Evolutionary conservation across 2,329 filamentous ascomycete genomes (phyloP).

Genomic region (Fusarium equiseti): DNA sequence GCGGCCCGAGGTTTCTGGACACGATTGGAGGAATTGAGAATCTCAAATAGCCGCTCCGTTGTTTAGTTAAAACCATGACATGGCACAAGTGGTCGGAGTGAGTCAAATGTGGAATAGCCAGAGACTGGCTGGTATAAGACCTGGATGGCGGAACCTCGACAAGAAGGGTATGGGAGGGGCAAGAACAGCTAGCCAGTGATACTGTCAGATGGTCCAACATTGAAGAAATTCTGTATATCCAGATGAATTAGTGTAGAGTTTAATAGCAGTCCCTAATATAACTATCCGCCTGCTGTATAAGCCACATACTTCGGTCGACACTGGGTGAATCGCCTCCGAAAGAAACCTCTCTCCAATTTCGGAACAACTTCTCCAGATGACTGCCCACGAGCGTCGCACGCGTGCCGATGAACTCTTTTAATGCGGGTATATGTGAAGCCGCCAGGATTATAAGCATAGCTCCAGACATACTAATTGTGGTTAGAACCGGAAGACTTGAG

Average conservation of each 20-base stretch:
- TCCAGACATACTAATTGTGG: constrained; percentile 57
- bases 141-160: not conserved
- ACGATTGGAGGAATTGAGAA: not conserved
- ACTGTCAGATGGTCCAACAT: fast-evolving
- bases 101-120: not conserved
- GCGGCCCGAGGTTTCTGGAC: not conserved
- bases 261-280: constrained; percentile 54
- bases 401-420: constrained; percentile 55
- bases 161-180: not conserved
- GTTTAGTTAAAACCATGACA: too few relatives aligned
- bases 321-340: constrained; percentile 58
- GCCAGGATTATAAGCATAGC: constrained; percentile 63
- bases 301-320: constrained; percentile 59
- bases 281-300: constrained; percentile 59
- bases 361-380: constrained; percentile 56
- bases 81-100: too few relatives aligned
- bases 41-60: not conserved
- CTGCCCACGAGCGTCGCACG: constrained; percentile 56
- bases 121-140: fast-evolving
- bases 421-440: constrained; percentile 55
- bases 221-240: not conserved
- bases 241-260: not conserved
- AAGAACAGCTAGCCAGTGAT: fast-evolving
- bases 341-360: constrained; percentile 57
- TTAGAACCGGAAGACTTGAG: fast-evolving